Percentiles rank a stretch among this genome's conserved stretches.
These are phyloP conservation scores for Russula vinacea DNA, from an alignment of 768 basidiomycete species.

Conservation along the genomic window DNA sequence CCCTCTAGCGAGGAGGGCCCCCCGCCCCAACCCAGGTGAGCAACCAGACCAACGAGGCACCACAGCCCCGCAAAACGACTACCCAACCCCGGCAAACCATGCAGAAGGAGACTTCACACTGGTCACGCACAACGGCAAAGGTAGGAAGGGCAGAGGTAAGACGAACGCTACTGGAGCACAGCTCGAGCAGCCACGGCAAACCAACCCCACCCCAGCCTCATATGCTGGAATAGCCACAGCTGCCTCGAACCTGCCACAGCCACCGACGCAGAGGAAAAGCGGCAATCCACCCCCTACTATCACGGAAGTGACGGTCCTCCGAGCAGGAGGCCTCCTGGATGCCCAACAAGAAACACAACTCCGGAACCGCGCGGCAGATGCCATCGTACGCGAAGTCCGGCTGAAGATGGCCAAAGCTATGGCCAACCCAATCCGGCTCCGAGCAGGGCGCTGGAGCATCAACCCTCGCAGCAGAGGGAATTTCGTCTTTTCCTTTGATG, in stretches of 20 bases:
- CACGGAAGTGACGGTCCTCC: background rate
- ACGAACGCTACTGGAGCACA: too few relatives aligned
- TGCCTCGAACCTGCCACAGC: background rate
- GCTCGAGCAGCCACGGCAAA: too few relatives aligned
- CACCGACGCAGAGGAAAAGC: accelerated
- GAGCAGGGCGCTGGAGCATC: background rate
- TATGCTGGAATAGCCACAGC: background rate
- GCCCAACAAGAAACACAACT: background rate
- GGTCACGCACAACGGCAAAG: background rate
- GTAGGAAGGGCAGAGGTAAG: background rate
- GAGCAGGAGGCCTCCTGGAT: background rate
- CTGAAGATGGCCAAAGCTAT: background rate
- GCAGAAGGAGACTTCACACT: too few relatives aligned
- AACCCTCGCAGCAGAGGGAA: background rate
- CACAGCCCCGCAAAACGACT: too few relatives aligned
- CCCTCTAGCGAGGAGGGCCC: too few relatives aligned
- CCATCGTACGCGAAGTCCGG: background rate
- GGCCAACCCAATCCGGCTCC: background rate
- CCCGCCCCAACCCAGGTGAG: too few relatives aligned
- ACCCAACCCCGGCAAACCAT: too few relatives aligned
- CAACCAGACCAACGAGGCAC: too few relatives aligned
- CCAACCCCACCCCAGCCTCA: background rate
- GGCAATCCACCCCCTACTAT: background rate
- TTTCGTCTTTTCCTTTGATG: background rate
- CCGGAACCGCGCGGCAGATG: background rate